These are phyloP conservation scores for Pythium aquatile DNA, from an alignment of 352 stramenopile species.

Conservation along the genomic window DNA sequence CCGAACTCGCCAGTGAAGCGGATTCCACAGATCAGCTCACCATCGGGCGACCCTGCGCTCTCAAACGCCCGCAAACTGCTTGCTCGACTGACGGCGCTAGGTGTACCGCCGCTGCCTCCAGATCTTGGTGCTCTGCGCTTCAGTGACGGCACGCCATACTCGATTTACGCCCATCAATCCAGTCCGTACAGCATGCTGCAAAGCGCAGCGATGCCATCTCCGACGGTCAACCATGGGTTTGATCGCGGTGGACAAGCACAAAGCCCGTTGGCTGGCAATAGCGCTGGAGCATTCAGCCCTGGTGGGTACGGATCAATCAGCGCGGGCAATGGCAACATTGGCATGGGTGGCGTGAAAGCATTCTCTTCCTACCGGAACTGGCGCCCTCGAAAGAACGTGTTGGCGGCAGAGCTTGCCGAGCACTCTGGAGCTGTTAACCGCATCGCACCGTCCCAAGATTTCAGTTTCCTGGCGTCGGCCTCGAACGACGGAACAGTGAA, in stretches of 20 bases:
- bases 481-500: constrained; percentile 95
- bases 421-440: constrained; percentile 93
- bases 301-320: constrained; percentile 11
- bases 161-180: constrained; percentile 74
- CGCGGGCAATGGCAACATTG: constrained; percentile 29
- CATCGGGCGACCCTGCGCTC: constrained; percentile 78
- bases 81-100: constrained; percentile 88
- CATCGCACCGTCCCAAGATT: constrained; percentile 93
- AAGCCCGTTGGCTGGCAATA: constrained; percentile 11
- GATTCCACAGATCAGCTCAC: constrained; percentile 36
- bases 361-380: constrained; percentile 71
- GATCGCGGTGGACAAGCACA: constrained; percentile 21
- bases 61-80: constrained; percentile 84
- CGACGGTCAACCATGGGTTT: constrained; percentile 1
- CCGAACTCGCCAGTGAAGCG: constrained; percentile 71
- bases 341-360: constrained; percentile 26
- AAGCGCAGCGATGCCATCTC: constrained; percentile 5
- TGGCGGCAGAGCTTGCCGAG: constrained; percentile 87
- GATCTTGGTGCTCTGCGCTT: constrained; percentile 85
- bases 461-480: constrained; percentile 95
- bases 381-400: constrained; percentile 79
- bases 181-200: constrained; percentile 59
- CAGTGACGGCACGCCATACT: constrained; percentile 60
- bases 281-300: constrained; percentile 5
- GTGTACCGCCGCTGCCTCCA: constrained; percentile 91